Conservation (phyloP, 1,284 basidiomycete species). For the Sphagnurus paluster region DNA sequence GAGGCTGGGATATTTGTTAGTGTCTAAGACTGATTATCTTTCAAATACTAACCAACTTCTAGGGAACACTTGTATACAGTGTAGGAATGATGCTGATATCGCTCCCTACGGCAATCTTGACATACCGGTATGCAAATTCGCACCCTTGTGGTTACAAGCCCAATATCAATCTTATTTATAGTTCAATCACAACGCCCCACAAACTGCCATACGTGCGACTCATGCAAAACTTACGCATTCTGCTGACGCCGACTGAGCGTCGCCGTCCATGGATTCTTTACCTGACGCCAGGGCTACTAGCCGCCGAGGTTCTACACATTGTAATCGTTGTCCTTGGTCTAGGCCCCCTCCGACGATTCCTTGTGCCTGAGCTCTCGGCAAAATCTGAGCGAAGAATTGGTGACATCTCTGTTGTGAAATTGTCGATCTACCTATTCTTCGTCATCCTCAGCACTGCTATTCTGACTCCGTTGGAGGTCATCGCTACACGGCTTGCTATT, state of each 20-base stretch:
- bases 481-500: slow-evolving; percentile 77
- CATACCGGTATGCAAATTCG: slow-evolving; percentile 62
- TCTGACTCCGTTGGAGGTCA: slow-evolving; percentile 83
- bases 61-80: slow-evolving; percentile 62
- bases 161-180: slow-evolving; percentile 30
- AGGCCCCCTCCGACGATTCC: slow-evolving; percentile 60
- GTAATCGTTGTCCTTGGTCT: slow-evolving; percentile 69
- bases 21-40: background rate
- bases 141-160: slow-evolving; percentile 1
- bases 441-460: slow-evolving; percentile 62
- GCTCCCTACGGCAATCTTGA: slow-evolving; percentile 79
- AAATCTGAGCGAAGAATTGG: slow-evolving; percentile 34
- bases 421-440: slow-evolving; percentile 62
- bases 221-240: slow-evolving; percentile 63
- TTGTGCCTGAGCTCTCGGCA: slow-evolving; percentile 54
- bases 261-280: slow-evolving; percentile 81
- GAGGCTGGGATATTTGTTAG: slow-evolving; percentile 58
- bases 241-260: slow-evolving; percentile 84
- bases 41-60: slow-evolving; percentile 1
- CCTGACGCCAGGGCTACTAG: slow-evolving; percentile 80
- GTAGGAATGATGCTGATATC: slow-evolving; percentile 72
- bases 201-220: slow-evolving; percentile 69
- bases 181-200: slow-evolving; percentile 86
- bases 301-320: slow-evolving; percentile 67
- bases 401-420: slow-evolving; percentile 45